Evolutionary conservation across 78 protist genomes (phyloP), one percentile per base, ranked within the genome.

Genomic region (Pelomyxa schiedti): DNA sequence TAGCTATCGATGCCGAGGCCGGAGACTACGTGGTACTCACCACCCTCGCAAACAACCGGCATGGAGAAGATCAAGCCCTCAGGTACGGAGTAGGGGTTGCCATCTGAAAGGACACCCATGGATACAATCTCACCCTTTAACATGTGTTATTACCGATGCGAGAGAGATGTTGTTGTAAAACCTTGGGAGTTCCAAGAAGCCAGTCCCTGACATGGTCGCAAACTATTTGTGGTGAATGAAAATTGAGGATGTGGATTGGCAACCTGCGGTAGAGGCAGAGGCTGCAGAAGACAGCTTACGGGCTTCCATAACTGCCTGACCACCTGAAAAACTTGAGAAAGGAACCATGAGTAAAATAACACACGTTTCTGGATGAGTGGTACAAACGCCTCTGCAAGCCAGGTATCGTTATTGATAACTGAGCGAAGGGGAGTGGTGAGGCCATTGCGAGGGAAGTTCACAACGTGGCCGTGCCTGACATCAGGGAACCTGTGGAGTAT

Each of bases 291-390:
- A 84, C 22, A 88, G 65, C 76, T 88, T 88, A 38, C 93, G 53
- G n/a, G 90, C 90, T 0, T 79, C 74, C 77, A 83, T 83, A 69
- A 95, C 81, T 22, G 88, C 96, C 22, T 91, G 95, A 63, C 99
- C n/a, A n/a, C n/a, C n/a, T n/a, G n/a, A n/a, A n/a, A n/a, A n/a
- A n/a, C n/a, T n/a, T n/a, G n/a, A n/a, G n/a, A n/a, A n/a, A n/a
- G n/a, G n/a, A n/a, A n/a, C n/a, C n/a, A n/a, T n/a, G n/a, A n/a
- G n/a, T n/a, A n/a, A n/a, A n/a, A n/a, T n/a, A n/a, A n/a, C n/a
- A n/a, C 99, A 58, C 99, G 90, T 41, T 72, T 32, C 82, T 91
- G 97, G 41, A 93, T 93, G 9, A 67, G 39, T 66, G 81, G 66
- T 40, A 95, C 43, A 58, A 90, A 83, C 69, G 26, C 67, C 75